Conservation (phyloP, 2,329 filamentous ascomycete species). For the Didymosphaeria variabile region DNA sequence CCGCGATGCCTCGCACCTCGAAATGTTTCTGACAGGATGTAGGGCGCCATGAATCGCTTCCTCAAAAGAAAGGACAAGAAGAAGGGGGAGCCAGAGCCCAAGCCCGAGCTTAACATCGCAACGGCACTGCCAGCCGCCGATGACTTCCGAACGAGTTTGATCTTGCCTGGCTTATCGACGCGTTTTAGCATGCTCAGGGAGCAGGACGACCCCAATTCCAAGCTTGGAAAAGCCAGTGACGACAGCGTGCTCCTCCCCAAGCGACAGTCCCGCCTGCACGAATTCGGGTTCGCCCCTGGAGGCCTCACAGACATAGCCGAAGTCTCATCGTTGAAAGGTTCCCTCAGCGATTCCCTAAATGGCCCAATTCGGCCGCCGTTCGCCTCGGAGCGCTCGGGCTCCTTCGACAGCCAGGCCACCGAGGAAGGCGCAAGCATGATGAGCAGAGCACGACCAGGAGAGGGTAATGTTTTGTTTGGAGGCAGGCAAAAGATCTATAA, state of each 20-base stretch:
- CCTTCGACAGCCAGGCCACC: slow-evolving; percentile 68
- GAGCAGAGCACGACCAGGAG: slow-evolving; percentile 79
- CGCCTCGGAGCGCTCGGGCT: slow-evolving; percentile 68
- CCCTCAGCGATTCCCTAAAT: slow-evolving; percentile 25
- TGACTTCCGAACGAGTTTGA: slow-evolving; percentile 91
- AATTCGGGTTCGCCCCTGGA: slow-evolving; percentile 70
- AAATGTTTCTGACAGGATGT: slow-evolving; percentile 30
- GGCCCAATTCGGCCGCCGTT: slow-evolving; percentile 63
- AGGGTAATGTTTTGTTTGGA: slow-evolving; percentile 93
- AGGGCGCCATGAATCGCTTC: slow-evolving; percentile 76
- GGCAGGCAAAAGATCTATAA: slow-evolving; percentile 96
- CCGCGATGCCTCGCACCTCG: slow-evolving; percentile 15
- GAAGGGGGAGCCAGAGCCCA: slow-evolving; percentile 61
- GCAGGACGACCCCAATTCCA: slow-evolving; percentile 89
- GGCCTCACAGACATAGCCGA: slow-evolving; percentile 87
- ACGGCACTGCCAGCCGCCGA: slow-evolving; percentile 80
- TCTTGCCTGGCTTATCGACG: slow-evolving; percentile 94
- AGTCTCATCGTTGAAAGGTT: slow-evolving; percentile 74
- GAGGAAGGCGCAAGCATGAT: slow-evolving; percentile 85
- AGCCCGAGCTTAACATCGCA: slow-evolving; percentile 75
- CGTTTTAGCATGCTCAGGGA: slow-evolving; percentile 97
- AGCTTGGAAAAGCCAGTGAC: slow-evolving; percentile 92
- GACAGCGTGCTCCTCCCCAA: slow-evolving; percentile 90
- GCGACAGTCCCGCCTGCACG: slow-evolving; percentile 77
- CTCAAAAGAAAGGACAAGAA: slow-evolving; percentile 67